These are phyloP conservation scores for Coprinopsis sp. DNA, from an alignment of 768 basidiomycete genomes.

Conservation along the genomic window DNA sequence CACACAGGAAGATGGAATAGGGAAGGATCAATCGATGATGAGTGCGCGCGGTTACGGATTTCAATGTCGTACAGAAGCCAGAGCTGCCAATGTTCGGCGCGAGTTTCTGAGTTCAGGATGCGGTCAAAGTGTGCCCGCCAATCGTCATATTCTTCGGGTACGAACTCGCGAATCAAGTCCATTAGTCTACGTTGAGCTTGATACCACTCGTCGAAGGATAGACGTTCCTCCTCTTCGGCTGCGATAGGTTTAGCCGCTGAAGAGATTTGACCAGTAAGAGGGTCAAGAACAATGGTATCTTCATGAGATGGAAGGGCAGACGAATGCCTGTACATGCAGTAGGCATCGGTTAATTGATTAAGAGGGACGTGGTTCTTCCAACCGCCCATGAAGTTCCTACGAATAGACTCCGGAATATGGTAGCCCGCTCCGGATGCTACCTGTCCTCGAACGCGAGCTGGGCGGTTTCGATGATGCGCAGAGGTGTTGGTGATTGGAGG, in stretches of 20 bases:
- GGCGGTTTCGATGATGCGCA: too few relatives aligned
- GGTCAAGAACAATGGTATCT: slow-evolving; percentile 1
- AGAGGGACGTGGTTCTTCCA: slow-evolving; percentile 18
- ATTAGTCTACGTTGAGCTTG: slow-evolving; percentile 18
- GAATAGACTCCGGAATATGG: slow-evolving; percentile 12
- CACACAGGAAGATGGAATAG: slow-evolving; percentile 9
- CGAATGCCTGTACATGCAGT: slow-evolving; percentile 6
- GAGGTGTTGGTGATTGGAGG: too few relatives aligned
- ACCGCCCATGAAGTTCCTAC: slow-evolving; percentile 11
- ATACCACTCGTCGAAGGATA: slow-evolving; percentile 20
- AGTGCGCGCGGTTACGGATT: slow-evolving; percentile 7
- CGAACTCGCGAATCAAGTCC: slow-evolving; percentile 8
- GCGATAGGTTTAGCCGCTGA: slow-evolving; percentile 10
- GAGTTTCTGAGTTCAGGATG: slow-evolving; percentile 9
- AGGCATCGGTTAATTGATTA: slow-evolving; percentile 14
- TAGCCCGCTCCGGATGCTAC: slow-evolving; percentile 1
- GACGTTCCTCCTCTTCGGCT: slow-evolving; percentile 8
- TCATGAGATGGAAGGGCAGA: neutral
- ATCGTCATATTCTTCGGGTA: slow-evolving; percentile 6
- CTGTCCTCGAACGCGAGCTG: too few relatives aligned
- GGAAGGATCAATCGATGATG: slow-evolving; percentile 7
- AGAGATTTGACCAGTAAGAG: slow-evolving; percentile 5
- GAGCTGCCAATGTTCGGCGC: slow-evolving; percentile 9
- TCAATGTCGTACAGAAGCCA: slow-evolving; percentile 16
- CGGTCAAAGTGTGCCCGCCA: slow-evolving; percentile 16